These are phyloP conservation scores for Starmerella vitae DNA, from an alignment of 805 yeast species.

Conservation along the genomic window DNA sequence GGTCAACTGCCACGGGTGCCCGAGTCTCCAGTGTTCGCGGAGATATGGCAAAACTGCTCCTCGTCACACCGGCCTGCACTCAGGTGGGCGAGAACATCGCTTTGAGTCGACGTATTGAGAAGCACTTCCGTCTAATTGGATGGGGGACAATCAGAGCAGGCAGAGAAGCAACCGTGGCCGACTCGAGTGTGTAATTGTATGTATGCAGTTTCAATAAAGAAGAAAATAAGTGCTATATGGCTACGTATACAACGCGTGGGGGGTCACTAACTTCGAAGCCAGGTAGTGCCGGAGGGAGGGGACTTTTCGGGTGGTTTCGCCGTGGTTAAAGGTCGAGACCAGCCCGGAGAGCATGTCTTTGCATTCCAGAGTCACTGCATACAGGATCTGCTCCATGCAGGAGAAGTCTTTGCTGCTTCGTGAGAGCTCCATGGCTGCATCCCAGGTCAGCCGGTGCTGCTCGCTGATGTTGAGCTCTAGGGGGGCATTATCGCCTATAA, in stretches of 20 bases:
- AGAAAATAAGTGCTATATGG: too few species aligned
- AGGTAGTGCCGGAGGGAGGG: conserved; percentile 6
- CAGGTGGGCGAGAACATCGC: conserved; percentile 98
- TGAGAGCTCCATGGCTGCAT: background rate
- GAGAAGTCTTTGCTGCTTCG: background rate
- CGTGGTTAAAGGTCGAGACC: background rate
- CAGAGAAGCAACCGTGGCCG: conserved; percentile 12
- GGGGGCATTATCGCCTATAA: conserved; percentile 5
- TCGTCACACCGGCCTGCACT: conserved; percentile 97
- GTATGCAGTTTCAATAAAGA: too few species aligned
- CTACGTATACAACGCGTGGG: too few species aligned
- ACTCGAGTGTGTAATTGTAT: too few species aligned
- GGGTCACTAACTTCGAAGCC: too few species aligned
- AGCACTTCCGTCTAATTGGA: conserved; percentile 99
- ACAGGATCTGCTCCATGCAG: background rate
- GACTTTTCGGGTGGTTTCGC: background rate
- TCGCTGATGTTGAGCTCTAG: conserved; percentile 13
- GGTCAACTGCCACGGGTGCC: conserved; percentile 99
- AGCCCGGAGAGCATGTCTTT: conserved; percentile 1
- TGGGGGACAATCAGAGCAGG: conserved; percentile 94
- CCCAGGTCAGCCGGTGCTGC: background rate
- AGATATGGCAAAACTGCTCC: conserved; percentile 95
- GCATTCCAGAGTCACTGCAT: background rate
- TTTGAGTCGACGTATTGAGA: conserved; percentile 94
- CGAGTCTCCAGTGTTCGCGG: conserved; percentile 96